These are phyloP conservation scores for Jasminum sambac DNA, from an alignment of 257 asterid genomes.

Conservation along the genomic window DNA sequence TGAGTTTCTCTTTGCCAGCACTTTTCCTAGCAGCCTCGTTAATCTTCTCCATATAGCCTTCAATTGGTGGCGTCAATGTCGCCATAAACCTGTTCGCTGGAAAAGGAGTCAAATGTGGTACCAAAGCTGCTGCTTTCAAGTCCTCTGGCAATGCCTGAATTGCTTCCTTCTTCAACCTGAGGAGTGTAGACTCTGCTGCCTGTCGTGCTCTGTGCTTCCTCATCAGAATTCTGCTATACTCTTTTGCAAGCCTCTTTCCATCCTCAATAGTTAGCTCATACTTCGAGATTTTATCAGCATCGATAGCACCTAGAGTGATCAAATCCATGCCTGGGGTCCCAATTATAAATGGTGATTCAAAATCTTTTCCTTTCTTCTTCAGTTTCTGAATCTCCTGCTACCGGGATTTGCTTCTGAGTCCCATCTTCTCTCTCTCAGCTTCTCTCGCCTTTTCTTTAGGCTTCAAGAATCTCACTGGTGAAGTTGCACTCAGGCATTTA, in stretches of 20 bases:
- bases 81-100: slow-evolving; percentile 81
- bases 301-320: slow-evolving; percentile 70
- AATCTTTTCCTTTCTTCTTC: slow-evolving; percentile 52
- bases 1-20: slow-evolving; percentile 62
- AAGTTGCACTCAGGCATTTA: slow-evolving; percentile 57
- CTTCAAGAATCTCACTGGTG: slow-evolving; percentile 71
- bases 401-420: slow-evolving; percentile 57
- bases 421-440: slow-evolving; percentile 79
- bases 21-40: slow-evolving; percentile 80
- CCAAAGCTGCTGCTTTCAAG: slow-evolving; percentile 71
- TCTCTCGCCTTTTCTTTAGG: slow-evolving; percentile 74
- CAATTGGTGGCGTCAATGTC: slow-evolving; percentile 88
- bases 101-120: slow-evolving; percentile 71
- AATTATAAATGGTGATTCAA: slow-evolving; percentile 47
- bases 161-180: slow-evolving; percentile 76
- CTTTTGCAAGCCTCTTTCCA: slow-evolving; percentile 79
- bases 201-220: slow-evolving; percentile 84
- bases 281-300: slow-evolving; percentile 71
- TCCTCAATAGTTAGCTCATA: slow-evolving; percentile 81
- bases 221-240: slow-evolving; percentile 83
- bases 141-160: slow-evolving; percentile 82
- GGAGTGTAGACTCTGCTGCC: slow-evolving; percentile 65
- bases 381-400: slow-evolving; percentile 63
- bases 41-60: slow-evolving; percentile 83
- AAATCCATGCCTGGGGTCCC: slow-evolving; percentile 87